Percentiles rank a stretch among this genome's conserved stretches.
Evolutionary conservation across 495 filamentous ascomycete genomes (phyloP).

Genomic region (Talaromyces borbonicus): DNA sequence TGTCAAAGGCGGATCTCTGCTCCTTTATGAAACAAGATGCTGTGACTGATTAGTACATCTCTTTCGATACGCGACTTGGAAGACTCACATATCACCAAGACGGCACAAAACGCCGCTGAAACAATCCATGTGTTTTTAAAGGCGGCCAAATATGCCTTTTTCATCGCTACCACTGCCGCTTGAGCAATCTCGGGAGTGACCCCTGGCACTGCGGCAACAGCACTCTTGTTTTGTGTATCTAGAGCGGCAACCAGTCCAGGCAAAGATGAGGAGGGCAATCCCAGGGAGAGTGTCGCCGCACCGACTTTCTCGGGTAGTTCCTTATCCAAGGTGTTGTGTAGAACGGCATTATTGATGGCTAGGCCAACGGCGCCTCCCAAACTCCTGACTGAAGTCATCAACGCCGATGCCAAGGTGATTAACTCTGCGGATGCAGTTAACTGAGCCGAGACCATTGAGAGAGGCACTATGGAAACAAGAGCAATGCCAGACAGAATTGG

Average conservation of each 20-base stretch:
- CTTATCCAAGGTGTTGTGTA: not conserved
- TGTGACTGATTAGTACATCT: not conserved
- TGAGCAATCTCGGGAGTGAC: not conserved
- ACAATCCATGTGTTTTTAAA: not conserved
- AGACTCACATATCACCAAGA: not conserved
- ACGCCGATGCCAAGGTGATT: not conserved
- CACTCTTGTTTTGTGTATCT: not conserved
- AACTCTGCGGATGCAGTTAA: not conserved
- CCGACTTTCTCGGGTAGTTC: not conserved
- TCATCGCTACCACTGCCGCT: not conserved
- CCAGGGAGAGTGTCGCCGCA: not conserved
- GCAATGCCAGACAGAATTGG: not conserved
- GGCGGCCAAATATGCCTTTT: not conserved
- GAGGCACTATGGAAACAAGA: not conserved
- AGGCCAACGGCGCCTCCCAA: conserved; percentile 45
- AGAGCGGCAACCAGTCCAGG: not conserved
- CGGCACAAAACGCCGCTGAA: not conserved
- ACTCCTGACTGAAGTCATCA: conserved; percentile 23
- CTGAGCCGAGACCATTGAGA: not conserved
- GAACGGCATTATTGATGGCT: conserved; percentile 20
- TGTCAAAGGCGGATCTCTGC: not conserved
- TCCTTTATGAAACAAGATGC: not conserved
- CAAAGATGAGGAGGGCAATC: not conserved
- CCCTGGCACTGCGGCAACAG: not conserved
- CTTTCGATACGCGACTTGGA: not conserved